Evolutionary conservation across 78 protist genomes (phyloP).

Genomic region (Tieghemostelium lacteum): DNA sequence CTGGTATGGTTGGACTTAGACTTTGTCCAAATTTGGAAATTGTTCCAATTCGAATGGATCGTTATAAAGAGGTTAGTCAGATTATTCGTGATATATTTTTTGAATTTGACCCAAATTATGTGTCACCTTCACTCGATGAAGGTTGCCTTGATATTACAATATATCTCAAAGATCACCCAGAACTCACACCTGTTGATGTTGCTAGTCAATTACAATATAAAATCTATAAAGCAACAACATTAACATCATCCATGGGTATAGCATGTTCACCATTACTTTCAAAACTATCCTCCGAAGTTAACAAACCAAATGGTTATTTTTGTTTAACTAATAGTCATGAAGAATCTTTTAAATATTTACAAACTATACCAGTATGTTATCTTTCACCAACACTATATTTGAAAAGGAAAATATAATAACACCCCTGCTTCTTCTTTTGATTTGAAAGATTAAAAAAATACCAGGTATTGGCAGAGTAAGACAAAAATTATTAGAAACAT

Average conservation of each 20-base stretch:
- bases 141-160: slow-evolving; percentile 60
- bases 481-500: slow-evolving; percentile 35
- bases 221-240: slow-evolving; percentile 17
- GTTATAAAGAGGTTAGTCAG: slow-evolving; percentile 29
- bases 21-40: slow-evolving; percentile 44
- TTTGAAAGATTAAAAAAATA: slow-evolving; percentile 30
- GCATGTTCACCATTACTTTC: slow-evolving; percentile 59
- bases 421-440: background rate
- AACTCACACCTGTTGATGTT: slow-evolving; percentile 9
- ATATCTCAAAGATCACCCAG: slow-evolving; percentile 4
- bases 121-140: slow-evolving; percentile 77
- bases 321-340: background rate
- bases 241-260: slow-evolving; percentile 56
- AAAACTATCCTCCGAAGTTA: slow-evolving; percentile 42
- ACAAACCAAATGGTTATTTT: slow-evolving; percentile 69
- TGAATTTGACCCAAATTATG: slow-evolving; percentile 38
- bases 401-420: background rate
- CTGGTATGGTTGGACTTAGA: slow-evolving; percentile 37
- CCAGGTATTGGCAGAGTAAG: slow-evolving; percentile 62
- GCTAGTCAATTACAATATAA: slow-evolving; percentile 10
- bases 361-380: background rate
- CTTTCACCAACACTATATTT: too few species aligned
- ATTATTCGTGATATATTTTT: slow-evolving; percentile 9
- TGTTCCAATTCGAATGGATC: slow-evolving; percentile 57
- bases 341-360: background rate